Percentiles rank a stretch among this genome's conserved stretches.
Evolutionary conservation across 1,284 basidiomycete genomes (phyloP).

Genomic region (Cystobasidium slooffiae): DNA sequence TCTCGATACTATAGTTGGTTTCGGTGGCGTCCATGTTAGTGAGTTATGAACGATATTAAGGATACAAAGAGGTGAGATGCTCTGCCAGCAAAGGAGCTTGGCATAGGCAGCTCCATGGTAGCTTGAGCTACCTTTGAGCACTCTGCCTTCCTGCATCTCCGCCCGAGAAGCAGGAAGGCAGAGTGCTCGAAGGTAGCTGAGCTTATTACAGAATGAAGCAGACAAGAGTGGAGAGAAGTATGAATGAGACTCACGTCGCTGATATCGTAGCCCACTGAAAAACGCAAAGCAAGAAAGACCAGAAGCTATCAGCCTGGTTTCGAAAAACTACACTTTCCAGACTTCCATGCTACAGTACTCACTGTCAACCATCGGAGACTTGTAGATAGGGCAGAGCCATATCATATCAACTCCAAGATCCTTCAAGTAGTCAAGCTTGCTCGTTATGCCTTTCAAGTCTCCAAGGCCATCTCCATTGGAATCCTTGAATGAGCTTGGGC

Average conservation of each 20-base stretch:
- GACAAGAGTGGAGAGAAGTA: no score
- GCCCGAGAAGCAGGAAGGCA: no score
- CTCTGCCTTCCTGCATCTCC: no score
- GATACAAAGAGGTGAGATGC: no score
- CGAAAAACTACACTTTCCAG: not conserved
- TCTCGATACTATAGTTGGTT: constrained; percentile 61
- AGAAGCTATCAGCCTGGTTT: not conserved
- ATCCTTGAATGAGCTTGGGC: constrained; percentile 66
- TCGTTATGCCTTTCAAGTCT: constrained; percentile 69
- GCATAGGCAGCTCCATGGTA: no score
- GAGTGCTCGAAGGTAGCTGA: no score
- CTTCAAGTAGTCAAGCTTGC: constrained; percentile 71
- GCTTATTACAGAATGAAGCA: no score
- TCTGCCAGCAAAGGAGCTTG: no score
- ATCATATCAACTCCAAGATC: constrained; percentile 73
- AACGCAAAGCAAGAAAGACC: not conserved
- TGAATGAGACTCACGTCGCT: constrained; percentile 60
- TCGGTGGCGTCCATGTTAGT: no score
- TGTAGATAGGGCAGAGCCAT: constrained; percentile 77
- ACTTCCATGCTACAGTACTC: not conserved
- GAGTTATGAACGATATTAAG: no score
- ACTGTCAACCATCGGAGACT: constrained; percentile 60
- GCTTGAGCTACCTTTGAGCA: no score
- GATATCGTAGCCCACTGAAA: constrained; percentile 64
- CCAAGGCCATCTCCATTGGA: constrained; percentile 75